Percentiles rank a stretch among this genome's conserved stretches.
Evolutionary conservation across 495 filamentous ascomycete species (phyloP).

Genomic region (Talaromyces proteolyticus): DNA sequence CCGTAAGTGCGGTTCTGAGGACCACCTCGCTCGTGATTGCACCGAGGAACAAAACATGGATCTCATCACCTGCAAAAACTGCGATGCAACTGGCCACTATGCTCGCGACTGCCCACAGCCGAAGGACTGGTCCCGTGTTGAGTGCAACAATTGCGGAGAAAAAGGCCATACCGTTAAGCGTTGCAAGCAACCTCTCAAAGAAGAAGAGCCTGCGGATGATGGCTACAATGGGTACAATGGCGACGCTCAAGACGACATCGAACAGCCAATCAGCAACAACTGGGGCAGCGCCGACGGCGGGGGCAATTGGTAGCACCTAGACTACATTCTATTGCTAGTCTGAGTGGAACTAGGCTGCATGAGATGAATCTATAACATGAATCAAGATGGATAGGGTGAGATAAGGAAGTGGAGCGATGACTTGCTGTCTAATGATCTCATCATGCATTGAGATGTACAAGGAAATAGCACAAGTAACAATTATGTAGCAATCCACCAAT

Average conservation of each 20-base stretch:
- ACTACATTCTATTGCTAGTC: background rate
- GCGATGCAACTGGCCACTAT: constrained; percentile 66
- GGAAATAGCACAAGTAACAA: too few relatives aligned
- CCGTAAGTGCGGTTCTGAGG: constrained; percentile 57
- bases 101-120: constrained; percentile 71
- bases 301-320: background rate
- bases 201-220: constrained; percentile 12
- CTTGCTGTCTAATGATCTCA: too few relatives aligned
- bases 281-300: background rate
- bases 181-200: constrained; percentile 44
- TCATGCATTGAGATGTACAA: too few relatives aligned
- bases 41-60: constrained; percentile 43
- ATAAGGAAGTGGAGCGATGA: too few relatives aligned
- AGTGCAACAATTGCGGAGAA: constrained; percentile 71
- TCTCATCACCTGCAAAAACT: constrained; percentile 61
- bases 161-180: constrained; percentile 64
- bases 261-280: too few relatives aligned
- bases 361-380: too few relatives aligned
- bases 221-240: background rate
- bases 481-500: too few relatives aligned
- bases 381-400: too few relatives aligned
- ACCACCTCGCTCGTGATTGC: constrained; percentile 52
- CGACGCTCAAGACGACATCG: too few relatives aligned
- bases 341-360: too few relatives aligned
- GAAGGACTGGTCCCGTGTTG: constrained; percentile 66